Conservation (phyloP, 2,329 filamentous ascomycete genomes). For the Aspergillus quadricinctus region DNA sequence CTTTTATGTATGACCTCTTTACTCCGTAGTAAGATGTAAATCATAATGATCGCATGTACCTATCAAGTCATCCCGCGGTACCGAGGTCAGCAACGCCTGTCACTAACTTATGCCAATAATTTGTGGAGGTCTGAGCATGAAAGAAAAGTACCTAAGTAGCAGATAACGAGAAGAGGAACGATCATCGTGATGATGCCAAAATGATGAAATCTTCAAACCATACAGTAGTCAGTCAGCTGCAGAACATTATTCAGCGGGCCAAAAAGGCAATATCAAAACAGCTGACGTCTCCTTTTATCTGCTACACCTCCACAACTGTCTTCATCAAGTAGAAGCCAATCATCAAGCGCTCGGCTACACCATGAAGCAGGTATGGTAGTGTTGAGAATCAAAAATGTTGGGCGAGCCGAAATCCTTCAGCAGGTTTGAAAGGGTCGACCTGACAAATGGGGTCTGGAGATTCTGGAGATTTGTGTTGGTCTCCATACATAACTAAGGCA, state of each 20-base stretch:
- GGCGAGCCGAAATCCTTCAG: slow-evolving; percentile 1
- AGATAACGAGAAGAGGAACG: neutral
- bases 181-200: slow-evolving; percentile 8
- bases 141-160: neutral
- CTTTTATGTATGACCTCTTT: neutral
- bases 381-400: neutral
- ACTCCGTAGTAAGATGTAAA: neutral
- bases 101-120: neutral
- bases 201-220: slow-evolving; percentile 2
- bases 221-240: neutral
- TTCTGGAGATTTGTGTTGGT: neutral
- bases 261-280: slow-evolving; percentile 3
- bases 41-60: neutral
- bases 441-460: slow-evolving; percentile 8
- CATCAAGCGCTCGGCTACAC: slow-evolving; percentile 1
- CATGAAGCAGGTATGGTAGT: slow-evolving; percentile 3
- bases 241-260: neutral
- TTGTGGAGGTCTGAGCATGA: neutral
- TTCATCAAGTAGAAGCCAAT: slow-evolving; percentile 5
- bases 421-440: slow-evolving; percentile 6
- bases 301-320: neutral
- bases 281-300: slow-evolving; percentile 4
- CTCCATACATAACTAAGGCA: neutral
- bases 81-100: neutral
- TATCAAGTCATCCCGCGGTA: neutral